Percentiles rank a stretch among this genome's conserved stretches.
phyloP scores from a whole-genome alignment of 768 basidiomycete species.

The Trametes maxima region DNA sequence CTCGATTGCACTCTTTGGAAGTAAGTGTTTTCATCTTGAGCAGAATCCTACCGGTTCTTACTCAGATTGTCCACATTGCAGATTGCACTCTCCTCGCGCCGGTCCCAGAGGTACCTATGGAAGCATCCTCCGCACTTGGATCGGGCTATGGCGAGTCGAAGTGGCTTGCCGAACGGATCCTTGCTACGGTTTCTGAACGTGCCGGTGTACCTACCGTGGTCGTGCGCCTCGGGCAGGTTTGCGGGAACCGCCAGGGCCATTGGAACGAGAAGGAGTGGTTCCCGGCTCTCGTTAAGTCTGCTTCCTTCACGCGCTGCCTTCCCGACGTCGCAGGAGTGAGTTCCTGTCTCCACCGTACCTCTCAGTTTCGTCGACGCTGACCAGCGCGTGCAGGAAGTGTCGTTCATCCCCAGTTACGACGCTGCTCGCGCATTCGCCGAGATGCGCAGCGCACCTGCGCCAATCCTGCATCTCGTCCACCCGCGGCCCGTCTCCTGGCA shows the following conservation, averaged over 20 bases:
- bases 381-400: slow-evolving; percentile 33
- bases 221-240: slow-evolving; percentile 43
- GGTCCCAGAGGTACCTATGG: slow-evolving; percentile 2
- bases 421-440: slow-evolving; percentile 38
- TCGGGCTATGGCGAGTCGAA: slow-evolving; percentile 39
- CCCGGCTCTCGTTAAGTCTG: slow-evolving; percentile 38
- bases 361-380: background rate
- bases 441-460: slow-evolving; percentile 26
- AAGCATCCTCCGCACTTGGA: slow-evolving; percentile 28
- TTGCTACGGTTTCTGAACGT: slow-evolving; percentile 19
- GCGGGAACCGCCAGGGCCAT: slow-evolving; percentile 38
- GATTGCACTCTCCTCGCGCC: slow-evolving; percentile 19
- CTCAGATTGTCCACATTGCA: background rate
- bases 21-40: slow-evolving; percentile 17
- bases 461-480: slow-evolving; percentile 42
- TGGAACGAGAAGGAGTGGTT: slow-evolving; percentile 44
- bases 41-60: background rate
- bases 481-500: slow-evolving; percentile 40
- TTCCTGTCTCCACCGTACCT: background rate
- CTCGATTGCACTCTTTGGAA: slow-evolving; percentile 33
- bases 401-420: slow-evolving; percentile 46
- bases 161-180: slow-evolving; percentile 33
- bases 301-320: background rate
- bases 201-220: slow-evolving; percentile 31
- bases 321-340: slow-evolving; percentile 6